Evolutionary conservation across 345 rosid species (phyloP), one percentile per base, ranked within the genome.

Genomic region (Salix caprea): DNA sequence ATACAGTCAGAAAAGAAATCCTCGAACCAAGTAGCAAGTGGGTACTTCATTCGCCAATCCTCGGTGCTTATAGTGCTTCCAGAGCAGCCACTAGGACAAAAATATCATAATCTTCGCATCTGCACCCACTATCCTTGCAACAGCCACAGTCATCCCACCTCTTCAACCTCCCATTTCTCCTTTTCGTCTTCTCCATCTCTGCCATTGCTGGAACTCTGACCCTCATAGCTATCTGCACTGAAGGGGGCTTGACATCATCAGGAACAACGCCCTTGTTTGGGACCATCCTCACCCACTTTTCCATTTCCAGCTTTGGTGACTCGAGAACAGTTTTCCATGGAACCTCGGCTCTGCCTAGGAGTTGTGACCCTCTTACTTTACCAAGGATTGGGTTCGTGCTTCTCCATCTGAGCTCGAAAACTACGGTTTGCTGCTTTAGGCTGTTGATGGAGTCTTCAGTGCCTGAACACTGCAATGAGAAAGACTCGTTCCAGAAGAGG

Each of bases 341-440:
- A 74, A 83, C 46, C 56, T 92, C 91, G 66, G 85, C 93, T 61
- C 87, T 84, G 1, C 94, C 97, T 26, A 91, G 21, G 13, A 92
- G 82, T 76, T 82, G 78, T 28, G 97, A 92, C 66, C 83, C 85
- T 24, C 84, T 74, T 56, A 83, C 77, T 42, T 79, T 85, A 37
- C 89, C 77, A 4, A 90, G 39, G 8, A 84, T 67, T 8, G 87
- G 67, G 2, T 75, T 18, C 30, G 78, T 72, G 66, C 68, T 84
- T 80, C 87, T 82, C 85, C 84, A 85, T 54, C 95, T 74, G 32
- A 93, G 84, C 90, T 95, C 93, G 26, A 95, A 87, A 60, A 81
- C 85, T 0, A 89, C 82, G 34, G 74, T 85, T 10, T 89, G 84
- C 82, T 88, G 84, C 84, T 77, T 86, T 50, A 92, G 46, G 65